These are phyloP conservation scores for Microbotryum saponariae DNA, from an alignment of 1,284 basidiomycete species.

Conservation along the genomic window DNA sequence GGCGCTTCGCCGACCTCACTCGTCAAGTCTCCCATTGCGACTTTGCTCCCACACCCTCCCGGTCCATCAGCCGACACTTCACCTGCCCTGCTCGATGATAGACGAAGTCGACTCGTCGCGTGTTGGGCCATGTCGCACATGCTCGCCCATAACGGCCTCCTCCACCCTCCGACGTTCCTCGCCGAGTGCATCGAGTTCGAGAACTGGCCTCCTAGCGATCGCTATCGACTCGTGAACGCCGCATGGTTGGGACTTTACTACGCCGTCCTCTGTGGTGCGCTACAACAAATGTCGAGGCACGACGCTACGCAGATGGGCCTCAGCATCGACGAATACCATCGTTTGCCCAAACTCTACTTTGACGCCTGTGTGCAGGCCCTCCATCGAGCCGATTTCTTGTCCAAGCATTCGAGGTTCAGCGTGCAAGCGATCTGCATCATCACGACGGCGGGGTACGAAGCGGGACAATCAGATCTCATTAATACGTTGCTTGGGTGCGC, in stretches of 20 bases:
- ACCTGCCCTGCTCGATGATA: not conserved
- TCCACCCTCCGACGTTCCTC: slow-evolving; percentile 14
- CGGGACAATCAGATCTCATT: slow-evolving; percentile 25
- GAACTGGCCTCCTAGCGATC: slow-evolving; percentile 5
- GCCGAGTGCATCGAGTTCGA: slow-evolving; percentile 22
- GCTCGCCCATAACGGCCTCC: slow-evolving; percentile 5
- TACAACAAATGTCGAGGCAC: slow-evolving; percentile 22
- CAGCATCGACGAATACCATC: not conserved
- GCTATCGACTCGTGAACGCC: slow-evolving; percentile 16
- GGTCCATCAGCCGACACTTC: too few relatives aligned
- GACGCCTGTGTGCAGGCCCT: slow-evolving; percentile 22
- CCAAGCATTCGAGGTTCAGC: slow-evolving; percentile 22
- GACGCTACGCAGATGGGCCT: slow-evolving; percentile 8
- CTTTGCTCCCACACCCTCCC: not conserved
- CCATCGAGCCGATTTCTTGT: slow-evolving; percentile 23
- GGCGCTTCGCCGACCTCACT: not conserved
- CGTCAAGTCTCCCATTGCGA: not conserved
- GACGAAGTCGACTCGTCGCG: not conserved
- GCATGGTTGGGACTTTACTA: slow-evolving; percentile 28
- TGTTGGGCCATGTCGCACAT: not conserved
- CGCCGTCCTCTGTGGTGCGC: slow-evolving; percentile 17
- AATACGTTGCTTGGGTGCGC: slow-evolving; percentile 23
- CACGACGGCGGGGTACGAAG: slow-evolving; percentile 17
- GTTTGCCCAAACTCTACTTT: slow-evolving; percentile 20
- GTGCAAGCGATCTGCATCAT: slow-evolving; percentile 24